Evolutionary conservation across 1,284 basidiomycete species (phyloP), one percentile per base, ranked within the genome.

Genomic region (Cryptococcus jaspeensis): DNA sequence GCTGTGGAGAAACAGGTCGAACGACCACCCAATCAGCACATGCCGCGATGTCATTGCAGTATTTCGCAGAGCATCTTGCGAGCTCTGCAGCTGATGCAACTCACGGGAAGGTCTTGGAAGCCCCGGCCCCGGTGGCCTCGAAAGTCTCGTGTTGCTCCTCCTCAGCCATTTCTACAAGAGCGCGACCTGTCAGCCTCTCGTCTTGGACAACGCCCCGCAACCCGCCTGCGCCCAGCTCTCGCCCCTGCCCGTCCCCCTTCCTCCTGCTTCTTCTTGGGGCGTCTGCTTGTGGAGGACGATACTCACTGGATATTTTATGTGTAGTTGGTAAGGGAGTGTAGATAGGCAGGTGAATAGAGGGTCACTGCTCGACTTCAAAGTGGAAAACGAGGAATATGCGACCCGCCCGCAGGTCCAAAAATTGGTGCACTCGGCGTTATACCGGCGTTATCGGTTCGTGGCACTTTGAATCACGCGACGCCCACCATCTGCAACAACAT

Each of bases 71-170:
- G 16, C 11, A 25, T 23, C n/a, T 23, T 23, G 38, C 36, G 15
- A 28, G n/a, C n/a, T 15, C 45, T 42, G n/a, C 45, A 47, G 23
- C 23, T 35, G 40, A 7, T 15, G 22, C 20, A 32, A 69, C 69
- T 65, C 58, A 71, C 67, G 73, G 73, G 84, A 79, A 94, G 79
- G 92, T 95, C 78, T 81, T 73, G 69, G 92, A 93, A 75, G 92
- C 92, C 69, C 89, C 90, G 72, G 92, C 86, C 74, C 75, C 73
- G 65, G 71, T 58, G 54, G 66, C 73, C 83, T 95, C 90, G 77
- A 96, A 94, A 77, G 83, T 86, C 77, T 92, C 87, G 77, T 95
- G 85, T 83, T 95, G 90, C 75, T 84, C 77, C 82, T 94, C 91
- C 84, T 94, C 90, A 75, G 88, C 88, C 89, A 91, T 92, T 65